Evolutionary conservation across 192 early-diverging fungal genomes (phyloP), one percentile per base, ranked within the genome.

Genomic region (Coemansia sp.): DNA sequence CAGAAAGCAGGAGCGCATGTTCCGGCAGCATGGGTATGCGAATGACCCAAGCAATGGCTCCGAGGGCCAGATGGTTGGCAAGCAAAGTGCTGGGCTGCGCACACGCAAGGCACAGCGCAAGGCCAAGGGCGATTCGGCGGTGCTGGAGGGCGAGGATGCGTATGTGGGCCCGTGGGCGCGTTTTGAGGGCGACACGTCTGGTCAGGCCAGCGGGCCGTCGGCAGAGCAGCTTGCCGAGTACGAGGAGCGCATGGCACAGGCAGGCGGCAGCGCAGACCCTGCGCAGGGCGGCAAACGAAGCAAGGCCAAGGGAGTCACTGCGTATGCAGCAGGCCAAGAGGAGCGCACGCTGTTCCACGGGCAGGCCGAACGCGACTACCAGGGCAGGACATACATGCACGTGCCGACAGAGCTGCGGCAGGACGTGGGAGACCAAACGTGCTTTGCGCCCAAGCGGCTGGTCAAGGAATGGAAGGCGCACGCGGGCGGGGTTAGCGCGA

Each of bases 81-180:
- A 43, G 46, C 32, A 1, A 56, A 58, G 12, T 62, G 67, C 44
- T 47, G 80, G 51, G 49, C 61, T 21, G 46, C 54, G 47, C 82
- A 90, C 62, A 69, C 85, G 58, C 22, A 52, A 31, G 29, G 38
- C 55, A 44, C 58, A 88, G 62, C 86, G 93, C 57, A 86, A 90
- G 64, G 67, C 77, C 9, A 89, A 86, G 53, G 95, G 94, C 32
- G 89, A 96, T 45, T 64, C 92, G 3, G 70, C 72, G 4, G 80
- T 88, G 46, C 54, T 93, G 6, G 89, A 91, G 22, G 93, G 90
- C 31, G 86, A 86, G 0, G 70, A 83, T 65, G 86, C 87, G 7
- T 98, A 92, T 60, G 81, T 83, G 56, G 97, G 97, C 1, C 97
- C 95, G 4, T 98, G 95, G 97, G 93, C 94, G 1, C 91, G 94